A percentile compares a stretch with the other conserved stretches of the same genome.
phyloP scores from a whole-genome alignment of 2,329 filamentous ascomycete species.

The Cladobotryum mycophilum region DNA sequence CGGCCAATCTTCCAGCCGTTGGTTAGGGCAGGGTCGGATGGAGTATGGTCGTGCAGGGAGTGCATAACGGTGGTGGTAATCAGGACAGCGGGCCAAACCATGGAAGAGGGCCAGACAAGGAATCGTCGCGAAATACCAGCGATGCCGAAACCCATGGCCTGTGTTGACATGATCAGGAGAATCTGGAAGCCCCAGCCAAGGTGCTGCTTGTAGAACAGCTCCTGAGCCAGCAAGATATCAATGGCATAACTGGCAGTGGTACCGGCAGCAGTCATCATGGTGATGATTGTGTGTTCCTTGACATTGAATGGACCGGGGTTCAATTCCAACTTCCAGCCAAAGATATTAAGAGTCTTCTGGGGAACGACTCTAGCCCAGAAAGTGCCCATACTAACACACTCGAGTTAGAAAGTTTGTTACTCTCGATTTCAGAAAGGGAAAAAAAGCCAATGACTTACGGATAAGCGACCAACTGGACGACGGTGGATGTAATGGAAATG shows the following conservation, averaged over 20 bases:
- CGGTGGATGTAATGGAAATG: constrained; percentile 46
- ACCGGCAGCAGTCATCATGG: constrained; percentile 37
- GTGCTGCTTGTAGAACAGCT: constrained; percentile 45
- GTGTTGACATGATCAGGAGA: constrained; percentile 53
- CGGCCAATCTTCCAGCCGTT: constrained; percentile 55
- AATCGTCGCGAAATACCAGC: constrained; percentile 55
- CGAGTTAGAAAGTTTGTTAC: not conserved
- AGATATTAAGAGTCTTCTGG: constrained; percentile 23
- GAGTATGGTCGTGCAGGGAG: constrained; percentile 55
- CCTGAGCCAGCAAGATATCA: constrained; percentile 36
- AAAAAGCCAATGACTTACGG: constrained; percentile 28
- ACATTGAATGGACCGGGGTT: constrained; percentile 39
- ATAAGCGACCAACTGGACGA: constrained; percentile 50
- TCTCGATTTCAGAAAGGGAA: not conserved
- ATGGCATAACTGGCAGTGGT: constrained; percentile 30
- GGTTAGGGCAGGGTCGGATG: constrained; percentile 43
- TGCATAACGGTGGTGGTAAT: constrained; percentile 59
- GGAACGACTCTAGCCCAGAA: constrained; percentile 29
- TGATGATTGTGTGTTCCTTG: constrained; percentile 46
- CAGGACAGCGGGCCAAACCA: constrained; percentile 58
- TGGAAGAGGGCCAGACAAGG: constrained; percentile 54
- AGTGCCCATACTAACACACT: constrained; percentile 21
- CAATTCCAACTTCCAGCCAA: constrained; percentile 27
- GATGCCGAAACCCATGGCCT: constrained; percentile 58
- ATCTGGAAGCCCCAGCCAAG: constrained; percentile 53